Percentiles rank a stretch among this genome's conserved stretches.
Conservation (phyloP, 306 rosid genomes). For the Prunus mume region DNA sequence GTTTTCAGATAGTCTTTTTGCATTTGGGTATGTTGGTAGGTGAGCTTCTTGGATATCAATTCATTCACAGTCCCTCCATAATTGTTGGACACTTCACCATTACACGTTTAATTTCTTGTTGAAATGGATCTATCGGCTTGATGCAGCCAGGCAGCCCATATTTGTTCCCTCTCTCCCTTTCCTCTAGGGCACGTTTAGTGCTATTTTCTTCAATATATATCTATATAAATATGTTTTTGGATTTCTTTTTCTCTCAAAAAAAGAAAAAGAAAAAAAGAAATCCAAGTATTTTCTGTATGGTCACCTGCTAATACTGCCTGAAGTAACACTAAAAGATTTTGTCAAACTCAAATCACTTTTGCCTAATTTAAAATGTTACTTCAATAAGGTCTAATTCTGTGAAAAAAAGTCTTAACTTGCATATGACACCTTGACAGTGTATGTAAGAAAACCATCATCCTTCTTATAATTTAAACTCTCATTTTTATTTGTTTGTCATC, state of each 20-base stretch:
- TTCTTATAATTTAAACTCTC: too few relatives aligned
- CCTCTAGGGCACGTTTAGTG: neutral
- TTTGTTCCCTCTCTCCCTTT: neutral
- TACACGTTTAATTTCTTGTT: neutral
- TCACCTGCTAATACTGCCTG: too few relatives aligned
- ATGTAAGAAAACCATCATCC: fast-evolving
- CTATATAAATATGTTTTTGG: too few relatives aligned
- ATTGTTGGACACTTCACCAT: neutral
- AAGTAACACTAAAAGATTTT: too few relatives aligned
- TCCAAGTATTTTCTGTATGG: too few relatives aligned
- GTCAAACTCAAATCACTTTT: too few relatives aligned
- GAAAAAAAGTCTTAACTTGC: fast-evolving
- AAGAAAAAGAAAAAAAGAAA: too few relatives aligned
- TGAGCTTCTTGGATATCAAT: neutral
- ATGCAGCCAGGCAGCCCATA: neutral
- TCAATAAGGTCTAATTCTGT: fast-evolving
- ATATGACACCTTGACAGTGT: too few relatives aligned
- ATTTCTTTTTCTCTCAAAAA: too few relatives aligned
- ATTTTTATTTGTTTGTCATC: neutral
- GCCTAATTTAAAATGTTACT: too few relatives aligned
- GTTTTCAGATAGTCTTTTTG: neutral
- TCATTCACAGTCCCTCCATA: neutral
- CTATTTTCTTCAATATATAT: neutral
- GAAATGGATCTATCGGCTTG: neutral
- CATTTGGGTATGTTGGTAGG: neutral